A percentile compares a stretch with the other conserved stretches of the same genome.
phyloP scores from a whole-genome alignment of 2,329 filamentous ascomycete genomes.

The Ophiocordyceps camponoti-leonardi region DNA sequence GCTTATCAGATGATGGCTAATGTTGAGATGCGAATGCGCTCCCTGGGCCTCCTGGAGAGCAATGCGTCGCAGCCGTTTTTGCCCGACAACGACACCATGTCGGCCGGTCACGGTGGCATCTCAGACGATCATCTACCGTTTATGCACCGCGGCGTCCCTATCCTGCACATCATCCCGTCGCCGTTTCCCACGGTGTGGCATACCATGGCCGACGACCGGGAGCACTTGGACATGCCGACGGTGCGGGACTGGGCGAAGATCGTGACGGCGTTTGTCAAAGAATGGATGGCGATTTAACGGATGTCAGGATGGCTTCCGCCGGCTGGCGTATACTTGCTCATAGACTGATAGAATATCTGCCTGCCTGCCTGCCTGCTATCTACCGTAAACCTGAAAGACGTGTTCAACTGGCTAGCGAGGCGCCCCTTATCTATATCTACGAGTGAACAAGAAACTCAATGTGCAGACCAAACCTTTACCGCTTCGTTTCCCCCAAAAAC shows the following conservation, averaged over 20 bases:
- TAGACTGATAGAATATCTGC: too few relatives aligned
- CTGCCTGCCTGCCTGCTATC: too few relatives aligned
- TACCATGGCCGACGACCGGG: constrained; percentile 62
- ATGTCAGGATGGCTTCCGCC: background rate
- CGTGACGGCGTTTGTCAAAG: constrained; percentile 65
- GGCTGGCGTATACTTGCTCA: too few relatives aligned
- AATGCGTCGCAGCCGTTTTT: constrained; percentile 39
- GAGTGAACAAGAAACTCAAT: too few relatives aligned
- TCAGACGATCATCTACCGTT: constrained; percentile 90
- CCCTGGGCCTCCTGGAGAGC: constrained; percentile 48
- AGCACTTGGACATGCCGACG: constrained; percentile 64
- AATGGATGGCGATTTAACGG: constrained; percentile 53
- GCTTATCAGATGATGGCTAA: constrained; percentile 63
- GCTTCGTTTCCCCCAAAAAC: too few relatives aligned
- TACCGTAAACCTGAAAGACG: too few relatives aligned
- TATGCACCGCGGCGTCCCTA: constrained; percentile 66
- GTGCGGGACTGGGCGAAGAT: constrained; percentile 80
- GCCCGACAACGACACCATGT: constrained; percentile 38
- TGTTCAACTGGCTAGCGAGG: too few relatives aligned
- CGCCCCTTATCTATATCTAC: too few relatives aligned
- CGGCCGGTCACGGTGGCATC: constrained; percentile 28
- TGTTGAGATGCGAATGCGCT: constrained; percentile 58
- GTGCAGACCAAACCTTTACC: too few relatives aligned
- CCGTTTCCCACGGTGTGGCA: constrained; percentile 84
- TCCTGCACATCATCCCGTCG: constrained; percentile 75